A percentile compares a stretch with the other conserved stretches of the same genome.
Conservation (phyloP, 2,329 filamentous ascomycete species). For the Massarina eburnea region DNA sequence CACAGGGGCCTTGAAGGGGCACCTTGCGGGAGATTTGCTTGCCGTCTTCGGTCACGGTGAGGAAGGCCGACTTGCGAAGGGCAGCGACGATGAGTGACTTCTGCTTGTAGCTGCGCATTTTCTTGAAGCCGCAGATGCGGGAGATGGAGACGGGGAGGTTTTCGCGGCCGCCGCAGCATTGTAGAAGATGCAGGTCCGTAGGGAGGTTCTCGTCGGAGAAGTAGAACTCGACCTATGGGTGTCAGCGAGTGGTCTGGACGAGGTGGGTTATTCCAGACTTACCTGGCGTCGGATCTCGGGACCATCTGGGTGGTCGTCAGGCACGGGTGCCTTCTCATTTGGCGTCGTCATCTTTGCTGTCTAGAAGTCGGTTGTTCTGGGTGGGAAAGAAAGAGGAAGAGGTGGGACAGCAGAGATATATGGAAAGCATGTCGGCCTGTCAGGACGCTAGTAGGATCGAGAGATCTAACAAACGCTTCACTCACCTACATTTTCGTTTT, state of each 20-base stretch:
- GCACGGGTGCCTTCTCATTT: not conserved
- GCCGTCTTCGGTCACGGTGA: constrained; percentile 46
- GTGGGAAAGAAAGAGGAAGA: too few species aligned
- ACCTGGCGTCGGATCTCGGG: constrained; percentile 33
- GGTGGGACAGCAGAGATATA: too few species aligned
- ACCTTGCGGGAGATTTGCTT: constrained; percentile 48
- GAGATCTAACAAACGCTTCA: too few species aligned
- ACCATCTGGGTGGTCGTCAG: constrained; percentile 29
- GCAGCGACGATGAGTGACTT: constrained; percentile 41
- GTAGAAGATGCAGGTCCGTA: constrained; percentile 46
- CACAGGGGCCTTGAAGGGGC: constrained; percentile 38
- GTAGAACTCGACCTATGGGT: constrained; percentile 50
- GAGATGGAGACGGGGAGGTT: constrained; percentile 48
- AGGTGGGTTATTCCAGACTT: constrained; percentile 1
- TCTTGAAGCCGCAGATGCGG: constrained; percentile 48
- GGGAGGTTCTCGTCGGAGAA: constrained; percentile 53
- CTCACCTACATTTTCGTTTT: too few species aligned
- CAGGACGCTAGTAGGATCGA: too few species aligned
- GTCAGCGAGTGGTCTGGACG: constrained; percentile 3
- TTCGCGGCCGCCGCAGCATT: constrained; percentile 42
- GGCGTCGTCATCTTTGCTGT: constrained; percentile 1
- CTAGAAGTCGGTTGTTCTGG: too few species aligned
- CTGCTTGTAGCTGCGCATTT: constrained; percentile 51
- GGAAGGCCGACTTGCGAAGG: constrained; percentile 45
- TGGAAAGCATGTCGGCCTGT: too few species aligned